phyloP scores from a whole-genome alignment of 352 stramenopile genomes.

The Salisapilia sapeloensis region DNA sequence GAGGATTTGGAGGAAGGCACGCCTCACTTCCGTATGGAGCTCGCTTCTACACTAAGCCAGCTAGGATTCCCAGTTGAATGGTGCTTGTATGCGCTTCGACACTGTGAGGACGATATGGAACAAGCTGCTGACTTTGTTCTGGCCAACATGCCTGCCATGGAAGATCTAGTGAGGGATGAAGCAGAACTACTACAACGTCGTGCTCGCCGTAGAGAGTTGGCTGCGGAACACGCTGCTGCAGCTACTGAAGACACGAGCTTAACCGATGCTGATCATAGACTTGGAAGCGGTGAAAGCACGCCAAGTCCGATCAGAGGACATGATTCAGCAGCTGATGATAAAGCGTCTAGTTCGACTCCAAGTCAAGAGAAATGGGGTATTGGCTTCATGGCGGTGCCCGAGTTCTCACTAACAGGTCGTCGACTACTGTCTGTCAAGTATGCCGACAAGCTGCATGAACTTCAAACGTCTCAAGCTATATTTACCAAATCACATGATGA shows the following conservation, averaged over 20 bases:
- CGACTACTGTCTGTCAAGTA: slow-evolving; percentile 63
- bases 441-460: slow-evolving; percentile 22
- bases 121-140: slow-evolving; percentile 73
- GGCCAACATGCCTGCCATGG: slow-evolving; percentile 72
- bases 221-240: slow-evolving; percentile 5
- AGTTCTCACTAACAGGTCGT: slow-evolving; percentile 67
- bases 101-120: slow-evolving; percentile 74
- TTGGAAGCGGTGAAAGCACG: neutral
- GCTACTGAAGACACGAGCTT: neutral
- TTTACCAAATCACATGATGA: slow-evolving; percentile 53
- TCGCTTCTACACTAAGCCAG: slow-evolving; percentile 58
- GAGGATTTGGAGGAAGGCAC: slow-evolving; percentile 33
- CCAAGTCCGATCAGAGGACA: neutral
- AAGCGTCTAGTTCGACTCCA: slow-evolving; percentile 5
- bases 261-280: neutral
- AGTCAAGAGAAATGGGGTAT: slow-evolving; percentile 70
- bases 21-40: slow-evolving; percentile 73
- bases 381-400: slow-evolving; percentile 65
- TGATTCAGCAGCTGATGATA: neutral
- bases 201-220: slow-evolving; percentile 19
- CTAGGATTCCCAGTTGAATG: slow-evolving; percentile 82
- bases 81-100: slow-evolving; percentile 65
- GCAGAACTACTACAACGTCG: slow-evolving; percentile 27
- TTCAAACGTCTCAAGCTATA: slow-evolving; percentile 49
- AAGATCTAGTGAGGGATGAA: slow-evolving; percentile 61